Base-by-base conservation (phyloP, 257 asterid genomes). In the Primulina huaijiensis region DNA sequence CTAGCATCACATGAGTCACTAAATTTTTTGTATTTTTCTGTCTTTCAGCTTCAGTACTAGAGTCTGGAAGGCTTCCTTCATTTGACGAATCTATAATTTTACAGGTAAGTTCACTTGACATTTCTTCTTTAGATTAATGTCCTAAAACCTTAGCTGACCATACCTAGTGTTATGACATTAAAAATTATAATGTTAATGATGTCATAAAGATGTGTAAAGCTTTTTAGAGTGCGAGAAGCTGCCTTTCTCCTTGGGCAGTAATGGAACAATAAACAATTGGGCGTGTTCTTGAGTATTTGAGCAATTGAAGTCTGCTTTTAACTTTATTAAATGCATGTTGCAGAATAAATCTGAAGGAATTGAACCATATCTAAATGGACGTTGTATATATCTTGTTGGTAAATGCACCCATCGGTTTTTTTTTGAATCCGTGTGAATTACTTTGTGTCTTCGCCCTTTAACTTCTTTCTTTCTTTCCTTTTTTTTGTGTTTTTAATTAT, bases 301-400 rank as follows among this genome's bases (percentile, higher is more conserved):
- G 58, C 46, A 63, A 67, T 68, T 77, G 74, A 38, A 66, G 52
- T 72, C 29, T 9, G 69, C 53, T 74, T 73, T 73, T 72, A 56
- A 70, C 71, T 67, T 67, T n/a, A 30, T 65, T 69, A 55, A 68
- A 60, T 82, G 69, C 64, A 53, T 70, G 66, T 82, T 86, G 78
- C 93, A 90, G 97, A 82, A 65, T 35, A 90, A 84, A 80, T 81
- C 92, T 23, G 88, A 84, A 82, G 93, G 83, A 67, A 67, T 86
- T 57, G 89, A 82, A 81, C 82, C 90, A 67, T 76, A 76, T 80
- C 81, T 90, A 64, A 79, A 82, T 74, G 98, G 97, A 66, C 85
- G 85, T 21, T 88, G 95, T 73, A 69, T 92, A 74, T 92, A 78
- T 80, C 95, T 92, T 52, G 97, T 92, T 23, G 98, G 98, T 92